Evolutionary conservation across 306 rosid genomes (phyloP).

Genomic region (Inga leiocalycina): DNA sequence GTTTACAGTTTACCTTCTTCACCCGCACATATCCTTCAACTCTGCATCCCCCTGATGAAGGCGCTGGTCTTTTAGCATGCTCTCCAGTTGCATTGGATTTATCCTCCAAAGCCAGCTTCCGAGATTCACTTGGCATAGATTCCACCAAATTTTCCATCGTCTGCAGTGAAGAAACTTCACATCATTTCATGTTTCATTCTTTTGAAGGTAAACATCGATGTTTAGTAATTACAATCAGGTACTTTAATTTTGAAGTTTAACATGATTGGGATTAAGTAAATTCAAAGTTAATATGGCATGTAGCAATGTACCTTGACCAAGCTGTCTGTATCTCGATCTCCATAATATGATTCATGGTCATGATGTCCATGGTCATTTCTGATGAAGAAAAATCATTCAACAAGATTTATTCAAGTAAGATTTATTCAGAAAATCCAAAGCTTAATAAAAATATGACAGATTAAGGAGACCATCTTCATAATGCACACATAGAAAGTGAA

Average conservation of each 20-base stretch:
- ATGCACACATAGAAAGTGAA: not conserved
- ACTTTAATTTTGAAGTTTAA: slow-evolving; percentile 29
- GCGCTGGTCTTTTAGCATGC: slow-evolving; percentile 82
- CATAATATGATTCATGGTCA: slow-evolving; percentile 93
- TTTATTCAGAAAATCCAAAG: slow-evolving; percentile 29
- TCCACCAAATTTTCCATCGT: slow-evolving; percentile 71
- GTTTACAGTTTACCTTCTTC: slow-evolving; percentile 78
- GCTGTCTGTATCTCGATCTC: slow-evolving; percentile 92
- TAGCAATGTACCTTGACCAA: slow-evolving; percentile 88
- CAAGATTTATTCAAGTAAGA: not conserved
- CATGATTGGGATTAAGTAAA: slow-evolving; percentile 23
- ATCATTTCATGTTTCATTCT: slow-evolving; percentile 38
- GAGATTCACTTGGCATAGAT: slow-evolving; percentile 59
- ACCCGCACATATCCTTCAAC: slow-evolving; percentile 93
- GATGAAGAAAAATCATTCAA: slow-evolving; percentile 37
- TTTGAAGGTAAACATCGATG: slow-evolving; percentile 17
- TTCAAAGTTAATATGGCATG: slow-evolving; percentile 22
- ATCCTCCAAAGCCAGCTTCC: slow-evolving; percentile 61
- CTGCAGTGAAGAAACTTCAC: slow-evolving; percentile 49
- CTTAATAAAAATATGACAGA: slow-evolving; percentile 7
- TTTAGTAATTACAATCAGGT: slow-evolving; percentile 9
- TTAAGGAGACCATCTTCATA: not conserved
- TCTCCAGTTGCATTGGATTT: slow-evolving; percentile 53
- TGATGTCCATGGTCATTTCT: slow-evolving; percentile 95
- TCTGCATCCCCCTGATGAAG: slow-evolving; percentile 87